phyloP scores from a whole-genome alignment of 1,284 basidiomycete species.

The Leccinum pseudoinsigne region DNA sequence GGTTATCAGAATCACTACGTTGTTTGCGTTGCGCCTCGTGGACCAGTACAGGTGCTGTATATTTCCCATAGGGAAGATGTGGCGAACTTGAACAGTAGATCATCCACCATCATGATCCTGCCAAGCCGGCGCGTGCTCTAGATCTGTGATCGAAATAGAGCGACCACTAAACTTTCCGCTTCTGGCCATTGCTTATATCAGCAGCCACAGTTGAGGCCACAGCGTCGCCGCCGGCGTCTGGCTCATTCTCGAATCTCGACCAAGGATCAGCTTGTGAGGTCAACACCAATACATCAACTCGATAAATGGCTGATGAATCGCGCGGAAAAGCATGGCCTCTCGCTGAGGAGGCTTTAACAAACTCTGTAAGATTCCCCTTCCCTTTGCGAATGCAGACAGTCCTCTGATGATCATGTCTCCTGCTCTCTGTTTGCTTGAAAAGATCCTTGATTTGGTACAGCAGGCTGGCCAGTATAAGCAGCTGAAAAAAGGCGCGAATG shows the following conservation, averaged over 20 bases:
- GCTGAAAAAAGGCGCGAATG: constrained; percentile 98
- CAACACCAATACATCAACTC: constrained; percentile 30
- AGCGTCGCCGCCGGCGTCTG: no score
- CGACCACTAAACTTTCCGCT: constrained; percentile 2
- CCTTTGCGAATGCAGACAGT: neutral
- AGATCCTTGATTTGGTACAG: constrained; percentile 91
- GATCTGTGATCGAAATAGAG: no score
- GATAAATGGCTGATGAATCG: constrained; percentile 60
- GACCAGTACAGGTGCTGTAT: no score
- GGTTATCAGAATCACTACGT: no score
- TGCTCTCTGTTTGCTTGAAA: constrained; percentile 6
- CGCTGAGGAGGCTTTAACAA: constrained; percentile 88
- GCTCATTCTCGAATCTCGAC: constrained; percentile 48
- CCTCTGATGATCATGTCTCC: constrained; percentile 1
- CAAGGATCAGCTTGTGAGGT: constrained; percentile 84
- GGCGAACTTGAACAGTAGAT: no score
- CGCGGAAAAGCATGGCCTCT: constrained; percentile 91
- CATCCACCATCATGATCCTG: no score
- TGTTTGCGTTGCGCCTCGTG: no score
- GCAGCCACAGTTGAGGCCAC: no score
- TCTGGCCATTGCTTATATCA: constrained; percentile 21
- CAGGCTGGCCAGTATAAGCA: constrained; percentile 94
- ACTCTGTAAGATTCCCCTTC: constrained; percentile 67
- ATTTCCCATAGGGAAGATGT: no score
- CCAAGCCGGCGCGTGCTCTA: no score